Evolutionary conservation across 257 asterid species (phyloP).

Genomic region (Rehmannia glutinosa): DNA sequence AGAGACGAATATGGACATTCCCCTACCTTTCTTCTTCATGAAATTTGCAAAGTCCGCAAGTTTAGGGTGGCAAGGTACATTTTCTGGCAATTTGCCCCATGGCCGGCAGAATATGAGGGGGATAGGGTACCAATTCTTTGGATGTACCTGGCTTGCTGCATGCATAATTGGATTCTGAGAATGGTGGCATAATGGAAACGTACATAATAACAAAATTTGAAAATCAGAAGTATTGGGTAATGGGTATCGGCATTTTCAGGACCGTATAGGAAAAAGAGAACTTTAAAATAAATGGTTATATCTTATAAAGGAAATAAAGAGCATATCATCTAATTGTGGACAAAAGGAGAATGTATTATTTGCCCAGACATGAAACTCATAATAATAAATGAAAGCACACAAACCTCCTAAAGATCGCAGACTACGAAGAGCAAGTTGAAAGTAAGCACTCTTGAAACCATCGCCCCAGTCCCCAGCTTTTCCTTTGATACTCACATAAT

Average conservation of each 20-base stretch:
- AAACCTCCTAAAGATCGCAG: constrained; percentile 96
- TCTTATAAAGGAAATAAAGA: not conserved
- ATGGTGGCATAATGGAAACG: not conserved
- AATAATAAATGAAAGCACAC: constrained; percentile 25
- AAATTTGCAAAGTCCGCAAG: constrained; percentile 96
- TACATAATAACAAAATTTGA: not conserved
- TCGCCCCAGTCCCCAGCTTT: constrained; percentile 99
- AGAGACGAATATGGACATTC: constrained; percentile 93
- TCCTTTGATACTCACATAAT: constrained; percentile 92
- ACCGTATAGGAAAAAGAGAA: not conserved
- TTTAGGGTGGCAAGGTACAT: constrained; percentile 98
- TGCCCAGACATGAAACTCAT: not conserved
- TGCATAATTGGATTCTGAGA: constrained; percentile 12
- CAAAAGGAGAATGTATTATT: not conserved
- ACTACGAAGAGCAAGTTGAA: constrained; percentile 99
- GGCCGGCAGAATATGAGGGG: constrained; percentile 98
- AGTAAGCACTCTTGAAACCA: constrained; percentile 98
- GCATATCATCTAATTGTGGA: not conserved
- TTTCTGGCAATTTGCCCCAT: constrained; percentile 97
- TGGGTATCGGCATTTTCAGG: not conserved
- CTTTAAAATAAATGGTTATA: too few relatives aligned
- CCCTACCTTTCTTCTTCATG: constrained; percentile 98
- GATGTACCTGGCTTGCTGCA: constrained; percentile 96
- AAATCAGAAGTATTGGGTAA: not conserved
- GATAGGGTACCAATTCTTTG: constrained; percentile 98